These are phyloP conservation scores for Termitomyces sp. DNA, from an alignment of 1,284 basidiomycete genomes.

Conservation along the genomic window DNA sequence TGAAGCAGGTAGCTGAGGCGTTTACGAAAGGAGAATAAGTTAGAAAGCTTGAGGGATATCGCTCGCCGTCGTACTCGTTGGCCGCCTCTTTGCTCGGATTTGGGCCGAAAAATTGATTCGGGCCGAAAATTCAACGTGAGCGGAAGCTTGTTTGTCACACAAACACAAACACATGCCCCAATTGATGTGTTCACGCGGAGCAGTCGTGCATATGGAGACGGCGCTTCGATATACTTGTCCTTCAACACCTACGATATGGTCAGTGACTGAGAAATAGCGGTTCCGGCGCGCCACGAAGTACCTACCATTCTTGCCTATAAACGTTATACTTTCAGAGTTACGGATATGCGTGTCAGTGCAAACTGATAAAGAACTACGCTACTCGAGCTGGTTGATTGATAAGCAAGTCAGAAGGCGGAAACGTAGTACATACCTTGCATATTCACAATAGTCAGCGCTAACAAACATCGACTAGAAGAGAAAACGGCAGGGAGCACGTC, in stretches of 20 bases:
- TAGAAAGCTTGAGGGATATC: constrained; percentile 14
- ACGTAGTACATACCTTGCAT: not conserved
- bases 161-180: constrained; percentile 26
- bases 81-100: constrained; percentile 41
- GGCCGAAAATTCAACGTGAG: constrained; percentile 36
- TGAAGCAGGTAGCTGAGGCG: constrained; percentile 37
- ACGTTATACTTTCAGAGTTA: not conserved
- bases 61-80: constrained; percentile 32
- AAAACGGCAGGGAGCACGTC: not conserved
- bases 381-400: not conserved
- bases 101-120: constrained; percentile 41
- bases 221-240: not conserved
- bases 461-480: not conserved
- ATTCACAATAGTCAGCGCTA: too few relatives aligned
- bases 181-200: constrained; percentile 3
- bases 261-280: not conserved
- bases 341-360: not conserved
- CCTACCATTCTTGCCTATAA: not conserved
- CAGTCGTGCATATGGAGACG: not conserved
- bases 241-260: not conserved
- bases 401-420: not conserved
- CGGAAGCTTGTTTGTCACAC: constrained; percentile 31
- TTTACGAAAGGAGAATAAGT: constrained; percentile 25
- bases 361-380: not conserved
- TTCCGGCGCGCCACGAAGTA: not conserved